Conservation (phyloP, 208 protist genomes). For the Acanthamoeba triangularis region DNA sequence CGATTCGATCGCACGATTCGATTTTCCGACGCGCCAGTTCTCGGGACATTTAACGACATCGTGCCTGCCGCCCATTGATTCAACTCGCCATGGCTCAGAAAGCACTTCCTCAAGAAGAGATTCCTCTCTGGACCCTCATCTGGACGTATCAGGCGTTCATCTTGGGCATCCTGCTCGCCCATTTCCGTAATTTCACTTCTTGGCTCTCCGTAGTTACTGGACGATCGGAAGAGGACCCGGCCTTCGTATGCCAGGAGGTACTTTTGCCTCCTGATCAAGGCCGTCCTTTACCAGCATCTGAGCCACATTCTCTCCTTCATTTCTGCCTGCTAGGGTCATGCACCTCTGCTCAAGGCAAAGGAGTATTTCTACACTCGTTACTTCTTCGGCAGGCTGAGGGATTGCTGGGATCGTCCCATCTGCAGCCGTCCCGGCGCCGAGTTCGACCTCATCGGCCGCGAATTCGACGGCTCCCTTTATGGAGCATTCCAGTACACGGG, state of each 20-base stretch:
- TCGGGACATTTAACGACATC: no score
- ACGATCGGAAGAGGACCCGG: not conserved
- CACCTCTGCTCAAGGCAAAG: slow-evolving; percentile 96
- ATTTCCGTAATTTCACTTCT: slow-evolving; percentile 77
- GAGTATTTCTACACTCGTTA: slow-evolving; percentile 96
- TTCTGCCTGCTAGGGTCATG: slow-evolving; percentile 91
- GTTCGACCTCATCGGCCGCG: slow-evolving; percentile 96
- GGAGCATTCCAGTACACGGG: slow-evolving; percentile 89
- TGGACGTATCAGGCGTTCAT: slow-evolving; percentile 79
- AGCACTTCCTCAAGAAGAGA: slow-evolving; percentile 39
- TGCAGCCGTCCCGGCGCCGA: slow-evolving; percentile 95
- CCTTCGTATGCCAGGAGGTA: slow-evolving; percentile 30
- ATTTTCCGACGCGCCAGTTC: no score
- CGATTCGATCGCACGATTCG: no score
- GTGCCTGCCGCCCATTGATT: no score
- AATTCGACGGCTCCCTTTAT: slow-evolving; percentile 89
- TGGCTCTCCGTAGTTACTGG: not conserved
- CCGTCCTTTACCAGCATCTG: no score
- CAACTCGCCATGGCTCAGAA: not conserved
- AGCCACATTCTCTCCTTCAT: not conserved
- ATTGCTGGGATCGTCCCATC: slow-evolving; percentile 93
- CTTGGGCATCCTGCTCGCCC: slow-evolving; percentile 80
- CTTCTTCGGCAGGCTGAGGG: slow-evolving; percentile 95
- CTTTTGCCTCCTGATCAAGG: not conserved
- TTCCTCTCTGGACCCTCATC: slow-evolving; percentile 54